Base-by-base conservation (phyloP, 108 stramenopile species). In the Cyclotella atomus region DNA sequence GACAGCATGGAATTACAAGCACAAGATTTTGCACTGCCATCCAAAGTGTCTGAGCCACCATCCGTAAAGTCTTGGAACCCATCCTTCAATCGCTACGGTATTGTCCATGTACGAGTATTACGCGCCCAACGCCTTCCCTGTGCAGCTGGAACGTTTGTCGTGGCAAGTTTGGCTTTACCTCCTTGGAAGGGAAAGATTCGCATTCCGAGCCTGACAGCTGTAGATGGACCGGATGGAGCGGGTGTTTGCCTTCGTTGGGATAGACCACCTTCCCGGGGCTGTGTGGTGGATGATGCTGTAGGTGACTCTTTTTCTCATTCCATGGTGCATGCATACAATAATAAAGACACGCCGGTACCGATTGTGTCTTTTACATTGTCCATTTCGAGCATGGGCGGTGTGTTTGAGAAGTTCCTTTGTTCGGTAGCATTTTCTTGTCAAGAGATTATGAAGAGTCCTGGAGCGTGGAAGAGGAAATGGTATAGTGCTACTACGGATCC, bases 271-370 rank as follows among this genome's bases (percentile, higher is more conserved):
- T 44, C 45, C 19, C 57, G 61, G 28, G 32, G 45, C n/a, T n/a
- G n/a, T n/a, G n/a, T n/a, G 33, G 44, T 8, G 19, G 21, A 64
- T 43, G 35, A 12, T 28, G 30, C 23, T 23, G 28, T 27, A 41
- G 55, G 67, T 44, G 38, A 68, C 68, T 76, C 52, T n/a, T 53
- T 59, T 34, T 85, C 57, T 15, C 65, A 65, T 75, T 88, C 88
- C 3, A 91, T 95, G 91, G 88, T 95, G 0, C 88, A 92, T 76
- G 87, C 84, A 9, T 92, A 90, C 79, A 89, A 87, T 47, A 85
- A 84, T 63, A 64, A 79, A 12, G 86, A 91, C 43, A 92, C 91
- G 19, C 94, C 94, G 9, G 66, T 92, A 25, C 94, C 94, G 24
- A 74, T 81, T 8, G 83, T 95, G 24, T 64, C 76, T 23, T 68